Conservation (phyloP, 1,139 yeast species). For the Protomyces macrosporus region DNA sequence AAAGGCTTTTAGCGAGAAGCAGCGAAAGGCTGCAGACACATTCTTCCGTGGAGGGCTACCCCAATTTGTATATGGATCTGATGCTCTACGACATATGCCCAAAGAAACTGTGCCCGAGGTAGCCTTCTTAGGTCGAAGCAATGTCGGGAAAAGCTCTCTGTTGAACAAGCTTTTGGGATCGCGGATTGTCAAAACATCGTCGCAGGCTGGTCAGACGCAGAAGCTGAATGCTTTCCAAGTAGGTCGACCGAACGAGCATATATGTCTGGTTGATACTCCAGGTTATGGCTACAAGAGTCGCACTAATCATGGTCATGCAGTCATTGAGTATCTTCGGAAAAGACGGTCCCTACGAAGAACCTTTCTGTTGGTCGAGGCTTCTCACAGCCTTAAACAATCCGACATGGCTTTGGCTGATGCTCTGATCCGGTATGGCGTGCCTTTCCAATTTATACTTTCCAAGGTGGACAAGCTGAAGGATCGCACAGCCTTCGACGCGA, state of each 20-base stretch:
- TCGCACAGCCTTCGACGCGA: not conserved
- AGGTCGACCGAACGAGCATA: not conserved
- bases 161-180: conserved; percentile 10
- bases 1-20: not conserved
- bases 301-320: conserved; percentile 2
- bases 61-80: not conserved
- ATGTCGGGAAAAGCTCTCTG: conserved; percentile 20
- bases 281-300: conserved; percentile 21
- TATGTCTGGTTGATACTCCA: conserved; percentile 18
- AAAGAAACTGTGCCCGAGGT: conserved; percentile 6
- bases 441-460: conserved; percentile 20
- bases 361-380: conserved; percentile 15
- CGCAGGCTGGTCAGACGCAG: conserved; percentile 19
- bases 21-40: not conserved
- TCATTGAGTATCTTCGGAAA: conserved; percentile 3
- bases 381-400: conserved; percentile 12
- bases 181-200: conserved; percentile 13
- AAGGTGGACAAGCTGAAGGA: conserved; percentile 9
- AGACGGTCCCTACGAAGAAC: conserved; percentile 7
- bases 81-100: not conserved
- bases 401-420: conserved; percentile 7
- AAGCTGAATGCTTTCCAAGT: conserved; percentile 21
- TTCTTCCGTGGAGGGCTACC: not conserved
- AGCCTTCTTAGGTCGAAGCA: conserved; percentile 22
- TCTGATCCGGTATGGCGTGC: conserved; percentile 3